Evolutionary conservation across 805 yeast genomes (phyloP).

Genomic region (Candida boidinii): DNA sequence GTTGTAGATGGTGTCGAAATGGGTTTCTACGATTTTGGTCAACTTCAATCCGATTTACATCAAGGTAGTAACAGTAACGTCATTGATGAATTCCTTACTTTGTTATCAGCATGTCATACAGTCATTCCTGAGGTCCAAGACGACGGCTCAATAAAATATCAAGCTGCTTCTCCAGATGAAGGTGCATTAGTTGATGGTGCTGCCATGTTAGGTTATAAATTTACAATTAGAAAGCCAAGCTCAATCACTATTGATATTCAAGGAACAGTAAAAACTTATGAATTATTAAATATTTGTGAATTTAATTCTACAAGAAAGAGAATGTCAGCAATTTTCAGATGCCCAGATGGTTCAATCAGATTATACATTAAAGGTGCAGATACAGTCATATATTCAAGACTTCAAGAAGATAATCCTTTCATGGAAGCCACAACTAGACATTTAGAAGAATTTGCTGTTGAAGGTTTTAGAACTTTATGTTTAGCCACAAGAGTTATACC

Average conservation of each 20-base stretch:
- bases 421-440: slow-evolving; percentile 77
- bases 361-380: slow-evolving; percentile 97
- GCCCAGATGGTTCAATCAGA: slow-evolving; percentile 88
- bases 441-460: slow-evolving; percentile 93
- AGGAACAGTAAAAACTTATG: slow-evolving; percentile 53
- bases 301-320: slow-evolving; percentile 96
- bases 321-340: slow-evolving; percentile 90
- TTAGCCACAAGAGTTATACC: slow-evolving; percentile 77
- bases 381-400: slow-evolving; percentile 84
- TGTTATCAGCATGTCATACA: slow-evolving; percentile 91
- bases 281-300: slow-evolving; percentile 85
- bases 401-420: slow-evolving; percentile 66
- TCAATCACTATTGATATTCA: slow-evolving; percentile 57
- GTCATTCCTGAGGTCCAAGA: slow-evolving; percentile 85
- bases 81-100: slow-evolving; percentile 74
- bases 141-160: slow-evolving; percentile 71
- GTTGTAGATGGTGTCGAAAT: slow-evolving; percentile 70
- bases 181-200: slow-evolving; percentile 98
- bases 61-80: slow-evolving; percentile 29
- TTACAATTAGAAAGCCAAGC: slow-evolving; percentile 78
- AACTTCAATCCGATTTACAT: slow-evolving; percentile 39
- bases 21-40: slow-evolving; percentile 68
- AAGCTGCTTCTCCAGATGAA: slow-evolving; percentile 99
- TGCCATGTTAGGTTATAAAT: slow-evolving; percentile 77
- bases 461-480: slow-evolving; percentile 92